Base-by-base conservation (phyloP, 257 asterid species). In the Salvia hispanica region DNA sequence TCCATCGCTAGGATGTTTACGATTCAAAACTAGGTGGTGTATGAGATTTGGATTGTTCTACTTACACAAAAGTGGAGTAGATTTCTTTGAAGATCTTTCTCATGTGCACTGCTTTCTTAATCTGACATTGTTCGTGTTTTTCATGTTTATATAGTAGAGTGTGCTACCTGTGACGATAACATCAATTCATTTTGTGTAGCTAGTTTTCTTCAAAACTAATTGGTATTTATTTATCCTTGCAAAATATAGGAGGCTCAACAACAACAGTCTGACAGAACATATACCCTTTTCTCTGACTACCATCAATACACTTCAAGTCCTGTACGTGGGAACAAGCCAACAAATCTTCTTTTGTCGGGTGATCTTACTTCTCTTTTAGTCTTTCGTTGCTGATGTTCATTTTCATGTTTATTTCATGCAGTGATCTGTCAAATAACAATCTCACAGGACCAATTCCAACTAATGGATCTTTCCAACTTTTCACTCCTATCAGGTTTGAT, bases 401-500 rank as follows among this genome's bases (percentile, higher is more conserved):
- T 54, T 43, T 53, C 66, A 56, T 73, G 58, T 75, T 51, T 56
- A 45, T 51, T 50, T 69, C 48, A 72, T 81, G 84, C 91, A 94
- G 99, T 48, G 99, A 94, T 91, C 93, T 94, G 71, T 94, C 99
- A 56, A 84, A 64, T 79, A 94, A 94, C 78, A 9, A 25, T 0
- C 82, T 94, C 61, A 57, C 78, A 2, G 99, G 99, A 54, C 64
- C 18, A 58, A 82, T 78, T 78, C 99, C 99, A 47, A 75, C 79
- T 58, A 87, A 87, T 75, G 99, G 99, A 73, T 94, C 99, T 76
- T 94, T 94, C 79, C 81, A 80, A 66, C 89, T 87, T 58, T 91
- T 94, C 78, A 91, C 97, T 72, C 97, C 97, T 70, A 85, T 91
- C 86, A 94, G 99, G 99, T 94, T 75, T 70, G 66, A 33, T 60